Percentiles rank a stretch among this genome's conserved stretches.
These are phyloP conservation scores for Hymenochaete sp. DNA, from an alignment of 1,284 basidiomycete species.

Conservation along the genomic window DNA sequence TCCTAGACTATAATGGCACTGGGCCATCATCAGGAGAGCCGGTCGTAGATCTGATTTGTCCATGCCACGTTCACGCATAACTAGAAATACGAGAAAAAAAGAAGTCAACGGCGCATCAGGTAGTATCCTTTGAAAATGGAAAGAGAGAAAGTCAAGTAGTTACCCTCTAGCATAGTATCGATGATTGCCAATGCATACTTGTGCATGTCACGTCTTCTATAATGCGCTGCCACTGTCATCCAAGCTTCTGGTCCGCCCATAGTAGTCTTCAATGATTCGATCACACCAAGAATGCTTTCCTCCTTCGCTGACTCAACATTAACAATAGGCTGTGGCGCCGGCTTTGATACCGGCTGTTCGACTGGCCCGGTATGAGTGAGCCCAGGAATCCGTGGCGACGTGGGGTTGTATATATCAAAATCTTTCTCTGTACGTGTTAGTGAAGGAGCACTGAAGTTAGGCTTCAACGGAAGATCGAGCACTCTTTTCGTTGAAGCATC, in stretches of 20 bases:
- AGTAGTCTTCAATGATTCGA: conserved; percentile 11
- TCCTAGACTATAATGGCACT: conserved; percentile 14
- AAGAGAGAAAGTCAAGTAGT: conserved; percentile 1
- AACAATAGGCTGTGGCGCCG: background rate
- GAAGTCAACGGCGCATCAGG: background rate
- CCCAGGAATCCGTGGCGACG: background rate
- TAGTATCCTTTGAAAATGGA: background rate
- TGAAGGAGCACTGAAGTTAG: too few species aligned
- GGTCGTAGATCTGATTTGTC: conserved; percentile 13
- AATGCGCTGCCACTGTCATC: conserved; percentile 13
- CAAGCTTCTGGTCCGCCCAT: conserved; percentile 13
- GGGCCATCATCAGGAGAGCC: conserved; percentile 13
- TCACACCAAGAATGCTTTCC: conserved; percentile 8
- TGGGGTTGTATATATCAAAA: background rate
- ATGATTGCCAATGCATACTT: conserved; percentile 9
- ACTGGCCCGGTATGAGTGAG: too few species aligned
- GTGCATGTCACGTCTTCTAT: conserved; percentile 6
- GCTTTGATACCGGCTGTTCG: too few species aligned
- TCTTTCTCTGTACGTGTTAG: too few species aligned
- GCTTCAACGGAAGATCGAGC: too few species aligned
- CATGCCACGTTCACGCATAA: conserved; percentile 13
- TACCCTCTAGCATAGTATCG: conserved; percentile 14
- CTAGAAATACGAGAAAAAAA: conserved; percentile 1
- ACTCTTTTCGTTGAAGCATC: conserved; percentile 6
- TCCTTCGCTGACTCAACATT: conserved; percentile 5